Evolutionary conservation across 1,139 yeast genomes (phyloP), one percentile per base, ranked within the genome.

Genomic region (Candida pseudocylindracea): DNA sequence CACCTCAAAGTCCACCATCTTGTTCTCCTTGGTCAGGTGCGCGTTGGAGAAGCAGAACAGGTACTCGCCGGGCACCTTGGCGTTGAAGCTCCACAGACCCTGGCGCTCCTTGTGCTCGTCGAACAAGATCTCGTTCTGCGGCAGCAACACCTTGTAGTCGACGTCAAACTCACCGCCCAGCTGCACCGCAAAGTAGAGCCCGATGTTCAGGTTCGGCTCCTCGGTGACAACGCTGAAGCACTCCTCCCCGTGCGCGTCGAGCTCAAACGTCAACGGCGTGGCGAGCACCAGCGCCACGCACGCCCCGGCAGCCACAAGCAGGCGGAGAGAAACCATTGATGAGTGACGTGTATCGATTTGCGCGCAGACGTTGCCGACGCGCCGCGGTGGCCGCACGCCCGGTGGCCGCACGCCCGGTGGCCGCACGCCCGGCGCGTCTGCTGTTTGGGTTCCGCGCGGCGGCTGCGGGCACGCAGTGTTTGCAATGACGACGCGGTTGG

Each of bases 131-230:
- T 61, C 63, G 24, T 70, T 72, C 34, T 63, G 59, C 10, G 96
- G 95, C 20, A 68, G 72, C 42, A 59, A 69, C 39, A 88, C 65
- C 29, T 67, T 56, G 51, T 79, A 81, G 50, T 81, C 88, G 36
- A 88, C 70, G 48, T 80, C 93, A 46, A 80, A 80, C 24, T 76
- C 57, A 8, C 92, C 93, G 36, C 96, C 95, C 29, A 76, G 64
- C 53, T 83, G 94, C 33, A 88, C 95, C 12, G 94, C 83, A 60
- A 81, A 88, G 50, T 81, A 79, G 49, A 75, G 85, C 26, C 78
- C 73, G 36, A 88, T 63, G 37, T 65, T 65, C 36, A 83, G 63
- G 41, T 67, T 63, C 10, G 69, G 66, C 37, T 64, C 59, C 33
- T 68, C 67, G 34, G 88, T 79, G 50, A 74, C 67, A 12, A 75